A percentile compares a stretch with the other conserved stretches of the same genome.
Conservation (phyloP, 2,329 filamentous ascomycete species). For the Ophiocordyceps polyrhachis-furcata region DNA sequence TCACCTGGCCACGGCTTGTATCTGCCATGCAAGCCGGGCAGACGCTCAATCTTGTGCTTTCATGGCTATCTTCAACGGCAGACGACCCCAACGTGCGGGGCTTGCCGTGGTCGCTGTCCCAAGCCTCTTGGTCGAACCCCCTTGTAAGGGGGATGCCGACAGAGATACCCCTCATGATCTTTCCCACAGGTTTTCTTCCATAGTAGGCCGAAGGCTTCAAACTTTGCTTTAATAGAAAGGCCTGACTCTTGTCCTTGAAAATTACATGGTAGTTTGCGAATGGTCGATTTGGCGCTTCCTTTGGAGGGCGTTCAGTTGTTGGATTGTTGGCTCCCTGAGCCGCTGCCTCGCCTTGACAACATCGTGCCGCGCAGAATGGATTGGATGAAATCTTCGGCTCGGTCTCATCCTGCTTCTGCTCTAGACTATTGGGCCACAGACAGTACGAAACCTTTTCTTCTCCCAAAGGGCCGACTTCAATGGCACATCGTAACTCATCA, state of each 20-base stretch:
- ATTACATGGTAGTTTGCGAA: constrained; percentile 69
- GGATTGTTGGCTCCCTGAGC: constrained; percentile 30
- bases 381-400: constrained; percentile 30
- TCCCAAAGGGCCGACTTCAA: constrained; percentile 74
- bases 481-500: constrained; percentile 75
- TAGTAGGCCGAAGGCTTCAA: constrained; percentile 74
- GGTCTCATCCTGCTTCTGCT: constrained; percentile 4
- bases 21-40: constrained; percentile 45
- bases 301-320: constrained; percentile 12
- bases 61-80: constrained; percentile 11
- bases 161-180: constrained; percentile 65
- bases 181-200: constrained; percentile 59
- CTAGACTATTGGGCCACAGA: constrained; percentile 44
- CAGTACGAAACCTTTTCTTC: constrained; percentile 80
- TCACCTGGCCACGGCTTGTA: constrained; percentile 49
- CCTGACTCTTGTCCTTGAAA: constrained; percentile 58
- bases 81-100: constrained; percentile 11
- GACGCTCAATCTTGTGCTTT: constrained; percentile 10
- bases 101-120: constrained; percentile 51
- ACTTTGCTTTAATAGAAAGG: constrained; percentile 73
- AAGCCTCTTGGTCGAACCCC: constrained; percentile 63
- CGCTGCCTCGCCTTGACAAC: constrained; percentile 39
- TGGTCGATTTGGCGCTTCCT: constrained; percentile 28
- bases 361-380: constrained; percentile 39
- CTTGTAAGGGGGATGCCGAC: constrained; percentile 79